Evolutionary conservation across 192 early-diverging fungal species (phyloP).

Genomic region (Gigaspora rosea): DNA sequence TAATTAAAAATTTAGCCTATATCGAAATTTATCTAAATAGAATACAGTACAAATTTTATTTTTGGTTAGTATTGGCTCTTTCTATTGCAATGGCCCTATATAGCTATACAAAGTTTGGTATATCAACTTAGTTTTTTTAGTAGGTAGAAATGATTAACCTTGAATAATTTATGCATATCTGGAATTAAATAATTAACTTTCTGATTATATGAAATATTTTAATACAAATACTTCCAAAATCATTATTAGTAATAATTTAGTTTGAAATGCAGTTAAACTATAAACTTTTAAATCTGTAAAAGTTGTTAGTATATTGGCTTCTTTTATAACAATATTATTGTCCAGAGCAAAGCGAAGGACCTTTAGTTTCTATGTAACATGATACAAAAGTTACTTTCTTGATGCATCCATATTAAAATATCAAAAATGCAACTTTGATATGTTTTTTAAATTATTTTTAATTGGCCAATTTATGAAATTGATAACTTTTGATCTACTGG

Average conservation of each 20-base stretch:
- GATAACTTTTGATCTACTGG: no score
- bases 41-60: no score
- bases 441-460: no score
- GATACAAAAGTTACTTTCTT: no score
- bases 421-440: no score
- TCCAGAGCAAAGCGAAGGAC: no score
- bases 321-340: constrained; percentile 27
- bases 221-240: constrained; percentile 30
- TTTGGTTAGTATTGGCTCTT: no score
- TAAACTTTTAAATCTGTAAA: constrained; percentile 24
- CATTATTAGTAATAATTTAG: constrained; percentile 24
- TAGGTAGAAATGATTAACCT: constrained; percentile 25
- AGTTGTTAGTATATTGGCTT: constrained; percentile 18
- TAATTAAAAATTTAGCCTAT: no score
- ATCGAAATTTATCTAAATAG: no score
- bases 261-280: constrained; percentile 22
- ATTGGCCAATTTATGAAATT: no score
- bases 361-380: no score
- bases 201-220: constrained; percentile 12
- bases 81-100: constrained; percentile 27
- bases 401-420: no score
- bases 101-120: constrained; percentile 25
- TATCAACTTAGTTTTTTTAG: constrained; percentile 23
- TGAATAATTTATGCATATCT: constrained; percentile 21
- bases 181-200: constrained; percentile 23